These are phyloP conservation scores for Claviceps purpurea DNA, from an alignment of 2,329 filamentous ascomycete species.

Conservation along the genomic window DNA sequence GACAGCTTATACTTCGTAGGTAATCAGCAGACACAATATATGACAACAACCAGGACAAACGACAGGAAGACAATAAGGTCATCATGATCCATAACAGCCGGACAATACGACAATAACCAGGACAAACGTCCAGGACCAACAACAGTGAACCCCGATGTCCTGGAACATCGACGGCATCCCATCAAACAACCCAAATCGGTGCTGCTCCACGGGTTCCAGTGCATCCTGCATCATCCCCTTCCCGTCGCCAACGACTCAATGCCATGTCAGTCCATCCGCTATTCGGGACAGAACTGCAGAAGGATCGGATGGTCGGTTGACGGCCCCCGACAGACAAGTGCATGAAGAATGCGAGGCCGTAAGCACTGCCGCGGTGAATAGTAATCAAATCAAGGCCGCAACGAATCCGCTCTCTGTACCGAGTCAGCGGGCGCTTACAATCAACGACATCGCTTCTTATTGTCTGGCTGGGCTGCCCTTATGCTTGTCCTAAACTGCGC, in stretches of 20 bases:
- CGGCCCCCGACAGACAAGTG: not conserved
- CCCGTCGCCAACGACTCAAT: not conserved
- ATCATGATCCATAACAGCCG: too few relatives aligned
- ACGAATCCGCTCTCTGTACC: too few relatives aligned
- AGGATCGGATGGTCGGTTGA: not conserved
- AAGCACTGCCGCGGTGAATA: not conserved
- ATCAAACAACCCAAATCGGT: not conserved
- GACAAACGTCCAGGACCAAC: not conserved
- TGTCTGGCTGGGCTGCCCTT: too few relatives aligned
- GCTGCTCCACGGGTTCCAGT: not conserved
- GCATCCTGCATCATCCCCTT: not conserved
- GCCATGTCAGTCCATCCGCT: not conserved
- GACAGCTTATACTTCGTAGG: too few relatives aligned
- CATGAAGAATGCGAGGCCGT: not conserved
- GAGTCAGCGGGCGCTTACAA: too few relatives aligned
- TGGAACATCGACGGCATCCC: not conserved
- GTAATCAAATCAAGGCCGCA: too few relatives aligned
- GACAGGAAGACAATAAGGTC: too few relatives aligned
- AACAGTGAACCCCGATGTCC: not conserved
- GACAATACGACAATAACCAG: not conserved
- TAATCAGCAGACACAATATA: not conserved
- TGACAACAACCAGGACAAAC: not conserved
- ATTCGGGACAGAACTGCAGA: not conserved
- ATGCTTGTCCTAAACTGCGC: too few relatives aligned
- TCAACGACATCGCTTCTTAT: too few relatives aligned